A percentile compares a stretch with the other conserved stretches of the same genome.
Evolutionary conservation across 495 filamentous ascomycete genomes (phyloP).

Genomic region (Aspergillus sclerotioniger): DNA sequence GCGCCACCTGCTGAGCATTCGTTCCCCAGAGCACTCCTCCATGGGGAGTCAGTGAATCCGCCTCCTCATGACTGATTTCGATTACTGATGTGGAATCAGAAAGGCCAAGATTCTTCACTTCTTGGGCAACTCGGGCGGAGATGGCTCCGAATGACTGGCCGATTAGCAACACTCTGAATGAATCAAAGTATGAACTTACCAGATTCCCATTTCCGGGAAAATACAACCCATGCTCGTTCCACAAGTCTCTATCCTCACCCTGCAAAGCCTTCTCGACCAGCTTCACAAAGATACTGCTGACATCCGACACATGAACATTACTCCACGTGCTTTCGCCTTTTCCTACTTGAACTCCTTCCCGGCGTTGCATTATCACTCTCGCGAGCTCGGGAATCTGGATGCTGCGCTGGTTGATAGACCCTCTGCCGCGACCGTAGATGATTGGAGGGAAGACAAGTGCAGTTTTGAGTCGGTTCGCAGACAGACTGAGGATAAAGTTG

Average conservation of each 20-base stretch:
- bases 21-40: constrained; percentile 42
- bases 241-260: constrained; percentile 62
- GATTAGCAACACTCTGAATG: background rate
- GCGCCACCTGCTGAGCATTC: constrained; percentile 54
- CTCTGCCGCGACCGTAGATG: constrained; percentile 69
- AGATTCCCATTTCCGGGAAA: constrained; percentile 60
- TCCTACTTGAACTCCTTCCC: constrained; percentile 56
- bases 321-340: constrained; percentile 63
- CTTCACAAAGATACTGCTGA: constrained; percentile 58
- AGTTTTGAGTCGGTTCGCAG: constrained; percentile 46
- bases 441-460: constrained; percentile 69
- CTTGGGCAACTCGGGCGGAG: constrained; percentile 51
- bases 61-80: constrained; percentile 23
- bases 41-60: constrained; percentile 21
- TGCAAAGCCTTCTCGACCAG: constrained; percentile 56
- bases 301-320: constrained; percentile 64
- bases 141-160: constrained; percentile 55
- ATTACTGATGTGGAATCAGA: constrained; percentile 49
- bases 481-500: constrained; percentile 44
- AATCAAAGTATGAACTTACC: constrained; percentile 21
- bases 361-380: constrained; percentile 49
- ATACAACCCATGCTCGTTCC: constrained; percentile 68
- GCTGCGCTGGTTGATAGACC: constrained; percentile 59
- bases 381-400: constrained; percentile 59
- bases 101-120: constrained; percentile 56